Evolutionary conservation across 306 rosid species (phyloP), one percentile per base, ranked within the genome.

Genomic region (Chamaecrista fasciculata): DNA sequence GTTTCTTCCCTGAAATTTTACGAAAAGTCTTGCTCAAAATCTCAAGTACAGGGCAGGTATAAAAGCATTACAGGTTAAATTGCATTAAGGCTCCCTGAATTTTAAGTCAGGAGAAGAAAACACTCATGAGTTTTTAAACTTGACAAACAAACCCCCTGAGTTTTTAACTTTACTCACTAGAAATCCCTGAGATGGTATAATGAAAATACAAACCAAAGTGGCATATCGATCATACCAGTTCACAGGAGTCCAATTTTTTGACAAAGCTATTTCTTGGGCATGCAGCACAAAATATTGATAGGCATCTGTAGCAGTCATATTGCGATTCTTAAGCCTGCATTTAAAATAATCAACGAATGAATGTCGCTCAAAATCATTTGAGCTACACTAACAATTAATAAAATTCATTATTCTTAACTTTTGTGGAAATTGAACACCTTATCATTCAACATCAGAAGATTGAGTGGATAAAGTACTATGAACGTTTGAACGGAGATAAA

Each of bases 1-100:
- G 99, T 89, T 84, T 95, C 99, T 77, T 95, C 99, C 99, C 97
- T 94, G 93, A 56, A 52, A 78, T 74, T 50, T 80, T 42, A 46
- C 48, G 72, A 62, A 80, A 75, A 79, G 6, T 25, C 24, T 63
- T 37, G 52, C 34, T 14, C 51, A 44, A 40, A 16, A 23, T 8
- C 40, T 40, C 8, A 50, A 69, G 58, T 67, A 62, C 8, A 59
- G 3, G 29, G 48, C 26, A 6, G 28, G 67, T 37, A 58, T 50
- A 62, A 29, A 77, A 46, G 43, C 31, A 51, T 10, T 39, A 21
- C 18, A n/a, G n/a, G n/a, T n/a, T n/a, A n/a, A n/a, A n/a, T n/a
- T n/a, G n/a, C n/a, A n/a, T n/a, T n/a, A n/a, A n/a, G n/a, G n/a
- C n/a, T n/a, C n/a, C n/a, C n/a, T n/a, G n/a, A n/a, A n/a, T n/a